Conservation (phyloP, 2,329 filamentous ascomycete species). For the Didymella arachidicola region DNA sequence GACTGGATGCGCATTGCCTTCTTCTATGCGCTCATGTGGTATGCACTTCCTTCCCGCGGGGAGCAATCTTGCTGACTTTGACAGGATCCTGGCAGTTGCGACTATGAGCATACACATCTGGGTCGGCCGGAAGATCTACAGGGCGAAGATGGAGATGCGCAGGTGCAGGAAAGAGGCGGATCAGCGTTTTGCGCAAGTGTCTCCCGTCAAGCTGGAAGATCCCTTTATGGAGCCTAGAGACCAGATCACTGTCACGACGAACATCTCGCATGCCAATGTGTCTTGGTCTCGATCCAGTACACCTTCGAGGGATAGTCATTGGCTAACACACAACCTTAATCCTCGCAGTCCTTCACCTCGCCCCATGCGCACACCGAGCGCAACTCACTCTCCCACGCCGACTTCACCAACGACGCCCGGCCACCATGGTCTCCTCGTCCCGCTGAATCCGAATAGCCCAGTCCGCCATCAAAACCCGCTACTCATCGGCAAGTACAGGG, state of each 20-base stretch:
- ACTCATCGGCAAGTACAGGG: slow-evolving; percentile 16
- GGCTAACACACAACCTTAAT: neutral
- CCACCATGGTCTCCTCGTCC: neutral
- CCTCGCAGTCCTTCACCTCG: neutral
- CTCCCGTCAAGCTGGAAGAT: slow-evolving; percentile 4
- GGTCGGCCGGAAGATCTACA: slow-evolving; percentile 72
- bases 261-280: slow-evolving; percentile 68
- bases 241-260: slow-evolving; percentile 62
- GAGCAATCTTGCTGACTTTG: slow-evolving; percentile 17
- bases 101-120: slow-evolving; percentile 72
- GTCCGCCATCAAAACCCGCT: neutral
- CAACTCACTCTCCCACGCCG: slow-evolving; percentile 1
- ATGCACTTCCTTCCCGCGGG: slow-evolving; percentile 8
- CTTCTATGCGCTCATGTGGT: slow-evolving; percentile 79
- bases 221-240: slow-evolving; percentile 49
- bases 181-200: slow-evolving; percentile 8
- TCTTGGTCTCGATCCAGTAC: slow-evolving; percentile 39
- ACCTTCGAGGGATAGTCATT: neutral
- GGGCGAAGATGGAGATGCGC: slow-evolving; percentile 63
- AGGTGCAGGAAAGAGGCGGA: slow-evolving; percentile 41
- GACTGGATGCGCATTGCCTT: slow-evolving; percentile 75
- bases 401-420: neutral
- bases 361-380: neutral
- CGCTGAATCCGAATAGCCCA: slow-evolving; percentile 1
- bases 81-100: slow-evolving; percentile 61